Conservation (phyloP, 2,329 filamentous ascomycete species). For the Endothia cerciana region DNA sequence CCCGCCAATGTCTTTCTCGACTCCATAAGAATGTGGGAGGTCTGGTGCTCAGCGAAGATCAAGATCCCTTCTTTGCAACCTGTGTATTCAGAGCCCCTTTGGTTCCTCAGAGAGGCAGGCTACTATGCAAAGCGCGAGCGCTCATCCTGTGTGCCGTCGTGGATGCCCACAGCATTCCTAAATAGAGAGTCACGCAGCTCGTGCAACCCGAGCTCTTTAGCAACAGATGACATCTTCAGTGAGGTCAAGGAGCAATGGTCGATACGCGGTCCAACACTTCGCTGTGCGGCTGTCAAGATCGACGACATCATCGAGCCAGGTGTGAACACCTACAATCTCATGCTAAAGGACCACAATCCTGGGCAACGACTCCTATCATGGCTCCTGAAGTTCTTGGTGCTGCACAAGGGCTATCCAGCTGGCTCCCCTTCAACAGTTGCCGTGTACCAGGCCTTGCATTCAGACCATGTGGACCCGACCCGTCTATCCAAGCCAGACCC, state of each 20-base stretch:
- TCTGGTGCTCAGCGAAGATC: background rate
- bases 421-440: background rate
- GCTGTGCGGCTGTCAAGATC: background rate
- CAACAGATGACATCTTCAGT: background rate
- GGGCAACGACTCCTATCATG: background rate
- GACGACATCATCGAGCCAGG: background rate
- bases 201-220: too few species aligned
- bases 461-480: background rate
- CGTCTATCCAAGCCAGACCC: background rate
- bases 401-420: background rate
- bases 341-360: too few species aligned
- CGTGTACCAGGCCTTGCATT: background rate
- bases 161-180: background rate
- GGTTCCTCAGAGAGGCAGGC: background rate
- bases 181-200: accelerated
- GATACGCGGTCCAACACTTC: background rate
- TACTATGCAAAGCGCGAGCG: background rate
- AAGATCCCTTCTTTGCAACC: background rate
- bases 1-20: background rate
- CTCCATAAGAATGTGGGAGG: background rate
- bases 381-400: background rate
- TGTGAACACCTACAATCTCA: background rate
- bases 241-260: background rate
- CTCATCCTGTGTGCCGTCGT: background rate
- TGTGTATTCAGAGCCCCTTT: background rate